Evolutionary conservation across 2,329 filamentous ascomycete species (phyloP).

Genomic region (Penicillium sclerotiorum): DNA sequence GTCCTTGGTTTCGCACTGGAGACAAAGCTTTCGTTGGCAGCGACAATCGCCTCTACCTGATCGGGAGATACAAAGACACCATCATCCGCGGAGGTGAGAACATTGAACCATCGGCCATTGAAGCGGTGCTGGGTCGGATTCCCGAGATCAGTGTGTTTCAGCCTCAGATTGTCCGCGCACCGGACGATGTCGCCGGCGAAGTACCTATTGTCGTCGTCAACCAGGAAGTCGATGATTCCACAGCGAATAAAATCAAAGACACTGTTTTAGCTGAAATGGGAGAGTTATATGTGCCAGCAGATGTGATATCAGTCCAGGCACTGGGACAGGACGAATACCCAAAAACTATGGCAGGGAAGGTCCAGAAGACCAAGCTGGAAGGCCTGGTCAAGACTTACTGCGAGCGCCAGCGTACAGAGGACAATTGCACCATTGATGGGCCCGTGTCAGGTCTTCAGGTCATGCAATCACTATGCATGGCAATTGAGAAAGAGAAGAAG

Average conservation of each 20-base stretch:
- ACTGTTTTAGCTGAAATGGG: constrained; percentile 12
- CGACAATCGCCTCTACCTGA: constrained; percentile 17
- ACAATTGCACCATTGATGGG: background rate
- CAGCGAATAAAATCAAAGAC: constrained; percentile 6
- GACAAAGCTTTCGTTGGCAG: constrained; percentile 18
- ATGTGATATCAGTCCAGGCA: constrained; percentile 9
- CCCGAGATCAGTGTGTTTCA: constrained; percentile 11
- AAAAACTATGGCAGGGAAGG: constrained; percentile 8
- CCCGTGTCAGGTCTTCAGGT: background rate
- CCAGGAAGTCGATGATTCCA: background rate
- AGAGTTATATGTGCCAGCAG: constrained; percentile 13
- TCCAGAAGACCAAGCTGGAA: constrained; percentile 10
- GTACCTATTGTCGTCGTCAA: constrained; percentile 14
- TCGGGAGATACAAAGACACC: constrained; percentile 21
- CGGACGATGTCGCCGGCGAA: constrained; percentile 14
- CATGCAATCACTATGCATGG: background rate
- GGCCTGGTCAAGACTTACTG: constrained; percentile 2
- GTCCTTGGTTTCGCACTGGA: constrained; percentile 18
- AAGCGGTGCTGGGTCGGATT: constrained; percentile 11
- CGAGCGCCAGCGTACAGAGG: background rate
- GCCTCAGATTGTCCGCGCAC: constrained; percentile 12
- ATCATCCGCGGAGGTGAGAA: constrained; percentile 25
- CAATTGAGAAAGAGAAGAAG: constrained; percentile 1
- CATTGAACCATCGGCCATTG: constrained; percentile 19
- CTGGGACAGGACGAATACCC: constrained; percentile 11